Evolutionary conservation across 371 early-diverging fungal species (phyloP).

Genomic region (Mucor lusitanicus): DNA sequence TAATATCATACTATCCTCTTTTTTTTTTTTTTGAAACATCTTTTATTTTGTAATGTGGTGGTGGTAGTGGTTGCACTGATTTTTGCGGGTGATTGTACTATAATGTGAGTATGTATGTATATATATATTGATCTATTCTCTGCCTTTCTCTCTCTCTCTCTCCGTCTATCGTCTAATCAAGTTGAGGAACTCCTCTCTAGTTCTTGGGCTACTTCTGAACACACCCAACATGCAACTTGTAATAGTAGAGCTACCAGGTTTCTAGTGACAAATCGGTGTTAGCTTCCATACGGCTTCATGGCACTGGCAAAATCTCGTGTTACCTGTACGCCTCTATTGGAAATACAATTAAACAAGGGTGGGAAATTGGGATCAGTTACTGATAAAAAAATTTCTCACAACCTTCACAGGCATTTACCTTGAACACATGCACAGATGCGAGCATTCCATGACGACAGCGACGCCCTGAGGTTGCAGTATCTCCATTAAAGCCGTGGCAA

Average conservation of each 20-base stretch:
- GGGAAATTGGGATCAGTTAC: slow-evolving; percentile 17
- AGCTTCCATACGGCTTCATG: not conserved
- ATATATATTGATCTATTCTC: not conserved
- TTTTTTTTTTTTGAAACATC: not conserved
- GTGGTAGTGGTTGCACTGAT: not conserved
- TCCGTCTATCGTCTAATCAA: slow-evolving; percentile 54
- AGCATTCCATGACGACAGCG: slow-evolving; percentile 96
- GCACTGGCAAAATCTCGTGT: slow-evolving; percentile 5
- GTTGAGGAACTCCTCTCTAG: slow-evolving; percentile 94
- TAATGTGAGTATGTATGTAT: slow-evolving; percentile 4
- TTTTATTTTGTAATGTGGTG: not conserved
- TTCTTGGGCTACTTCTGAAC: slow-evolving; percentile 90
- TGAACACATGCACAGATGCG: slow-evolving; percentile 60
- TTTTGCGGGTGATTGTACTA: slow-evolving; percentile 1
- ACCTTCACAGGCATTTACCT: slow-evolving; percentile 22
- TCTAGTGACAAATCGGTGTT: slow-evolving; percentile 49
- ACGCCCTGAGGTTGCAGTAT: slow-evolving; percentile 95
- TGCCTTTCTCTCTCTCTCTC: not conserved
- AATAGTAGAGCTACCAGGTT: slow-evolving; percentile 91
- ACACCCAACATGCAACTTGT: slow-evolving; percentile 96
- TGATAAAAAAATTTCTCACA: slow-evolving; percentile 6
- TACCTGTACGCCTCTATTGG: slow-evolving; percentile 49
- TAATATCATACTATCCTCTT: not conserved
- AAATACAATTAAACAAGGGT: slow-evolving; percentile 11
- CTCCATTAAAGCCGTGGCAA: slow-evolving; percentile 89